Conservation (phyloP, 306 rosid species). For the Cucurbita pepo region DNA sequence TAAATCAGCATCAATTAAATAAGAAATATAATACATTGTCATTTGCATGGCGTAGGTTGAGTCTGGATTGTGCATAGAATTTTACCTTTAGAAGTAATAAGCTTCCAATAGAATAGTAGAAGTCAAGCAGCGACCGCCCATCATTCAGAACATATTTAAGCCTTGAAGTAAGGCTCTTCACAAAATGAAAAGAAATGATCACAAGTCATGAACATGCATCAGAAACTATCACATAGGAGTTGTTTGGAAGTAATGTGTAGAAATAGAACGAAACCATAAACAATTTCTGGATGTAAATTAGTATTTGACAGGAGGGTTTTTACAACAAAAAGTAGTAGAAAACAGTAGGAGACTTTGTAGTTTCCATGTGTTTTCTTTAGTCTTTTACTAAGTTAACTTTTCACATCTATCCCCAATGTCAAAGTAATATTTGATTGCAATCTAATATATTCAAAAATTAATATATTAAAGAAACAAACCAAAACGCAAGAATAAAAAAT, state of each 20-base stretch:
- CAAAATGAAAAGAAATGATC: slow-evolving; percentile 9
- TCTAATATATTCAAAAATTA: not conserved
- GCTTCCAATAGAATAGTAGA: slow-evolving; percentile 61
- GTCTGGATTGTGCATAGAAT: not conserved
- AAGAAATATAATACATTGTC: not conserved
- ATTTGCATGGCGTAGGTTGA: too few relatives aligned
- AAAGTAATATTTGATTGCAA: not conserved
- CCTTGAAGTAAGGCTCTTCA: slow-evolving; percentile 44
- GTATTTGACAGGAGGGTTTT: not conserved
- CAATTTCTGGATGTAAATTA: not conserved
- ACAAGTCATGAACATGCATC: slow-evolving; percentile 10
- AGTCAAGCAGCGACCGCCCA: slow-evolving; percentile 57
- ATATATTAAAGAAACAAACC: not conserved
- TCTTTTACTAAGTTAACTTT: not conserved
- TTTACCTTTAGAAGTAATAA: slow-evolving; percentile 71
- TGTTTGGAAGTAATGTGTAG: not conserved
- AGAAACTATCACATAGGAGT: not conserved
- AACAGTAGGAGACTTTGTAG: not conserved
- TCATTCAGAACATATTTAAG: slow-evolving; percentile 41
- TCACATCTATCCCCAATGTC: not conserved
- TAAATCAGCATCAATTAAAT: not conserved
- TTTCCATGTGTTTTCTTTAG: not conserved
- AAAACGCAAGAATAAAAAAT: not conserved
- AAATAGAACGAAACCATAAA: not conserved
- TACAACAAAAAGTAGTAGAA: not conserved